Percentiles rank a stretch among this genome's conserved stretches.
Conservation (phyloP, 2,329 filamentous ascomycete species). For the Pseudogymnoascus sp. region DNA sequence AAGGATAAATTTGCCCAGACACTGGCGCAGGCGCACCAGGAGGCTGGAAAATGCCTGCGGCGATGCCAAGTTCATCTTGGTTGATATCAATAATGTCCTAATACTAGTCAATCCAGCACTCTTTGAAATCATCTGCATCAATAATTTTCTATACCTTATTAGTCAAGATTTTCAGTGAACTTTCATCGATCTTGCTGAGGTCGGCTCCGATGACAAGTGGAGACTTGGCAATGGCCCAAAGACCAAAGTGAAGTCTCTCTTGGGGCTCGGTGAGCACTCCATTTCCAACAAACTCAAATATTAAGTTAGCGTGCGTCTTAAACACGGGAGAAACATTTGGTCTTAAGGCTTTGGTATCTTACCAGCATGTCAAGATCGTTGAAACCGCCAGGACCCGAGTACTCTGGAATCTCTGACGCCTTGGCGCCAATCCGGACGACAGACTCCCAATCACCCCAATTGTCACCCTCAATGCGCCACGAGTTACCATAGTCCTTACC, state of each 20-base stretch:
- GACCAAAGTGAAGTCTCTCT: constrained; percentile 34
- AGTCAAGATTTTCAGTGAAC: background rate
- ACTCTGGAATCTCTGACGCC: constrained; percentile 30
- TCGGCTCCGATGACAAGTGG: constrained; percentile 20
- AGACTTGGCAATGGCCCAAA: constrained; percentile 34
- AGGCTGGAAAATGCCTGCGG: constrained; percentile 28
- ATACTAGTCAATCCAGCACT: background rate
- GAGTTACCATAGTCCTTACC: constrained; percentile 30
- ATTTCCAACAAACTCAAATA: constrained; percentile 26
- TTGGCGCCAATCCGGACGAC: constrained; percentile 35
- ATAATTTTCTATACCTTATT: background rate
- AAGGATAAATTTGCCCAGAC: constrained; percentile 34
- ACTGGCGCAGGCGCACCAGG: constrained; percentile 31
- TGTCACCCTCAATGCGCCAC: constrained; percentile 35
- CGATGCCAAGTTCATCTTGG: constrained; percentile 29
- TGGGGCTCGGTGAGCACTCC: constrained; percentile 29
- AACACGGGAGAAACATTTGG: background rate
- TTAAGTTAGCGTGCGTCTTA: background rate
- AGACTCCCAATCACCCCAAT: constrained; percentile 30
- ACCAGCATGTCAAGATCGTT: constrained; percentile 36
- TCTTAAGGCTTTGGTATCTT: background rate
- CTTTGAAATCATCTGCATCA: background rate
- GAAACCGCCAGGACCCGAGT: constrained; percentile 32
- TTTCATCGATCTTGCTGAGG: background rate
- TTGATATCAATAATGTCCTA: constrained; percentile 9